A percentile compares a stretch with the other conserved stretches of the same genome.
These are phyloP conservation scores for Ustanciosporium gigantosporum DNA, from an alignment of 1,284 basidiomycete species.

Conservation along the genomic window DNA sequence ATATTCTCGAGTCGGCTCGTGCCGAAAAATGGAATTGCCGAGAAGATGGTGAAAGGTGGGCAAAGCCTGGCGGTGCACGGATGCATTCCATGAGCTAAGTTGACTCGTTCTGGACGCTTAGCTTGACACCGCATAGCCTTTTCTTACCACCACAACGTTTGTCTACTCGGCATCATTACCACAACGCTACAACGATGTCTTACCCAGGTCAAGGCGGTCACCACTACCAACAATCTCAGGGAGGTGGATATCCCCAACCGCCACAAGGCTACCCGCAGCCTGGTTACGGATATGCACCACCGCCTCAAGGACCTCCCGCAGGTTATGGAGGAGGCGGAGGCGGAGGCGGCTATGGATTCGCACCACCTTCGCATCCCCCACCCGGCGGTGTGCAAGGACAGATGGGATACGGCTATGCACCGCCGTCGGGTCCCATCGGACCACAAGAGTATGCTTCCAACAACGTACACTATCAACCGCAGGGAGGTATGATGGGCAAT, in stretches of 20 bases:
- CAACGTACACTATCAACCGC: conserved; percentile 47
- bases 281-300: conserved; percentile 35
- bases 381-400: conserved; percentile 24
- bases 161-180: no score
- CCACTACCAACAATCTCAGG: conserved; percentile 41
- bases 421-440: conserved; percentile 29
- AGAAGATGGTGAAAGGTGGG: not conserved
- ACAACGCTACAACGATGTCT: no score
- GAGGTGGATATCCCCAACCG: conserved; percentile 21
- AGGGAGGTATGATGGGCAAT: conserved; percentile 52
- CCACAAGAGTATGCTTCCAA: conserved; percentile 49
- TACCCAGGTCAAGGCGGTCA: conserved; percentile 51
- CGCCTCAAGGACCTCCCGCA: conserved; percentile 10
- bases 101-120: not conserved
- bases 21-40: not conserved
- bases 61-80: not conserved
- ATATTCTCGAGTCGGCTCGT: not conserved
- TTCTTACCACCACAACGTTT: no score
- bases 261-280: conserved; percentile 26
- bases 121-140: no score
- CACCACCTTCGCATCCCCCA: conserved; percentile 28
- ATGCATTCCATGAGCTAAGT: no score
- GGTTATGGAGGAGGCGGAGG: conserved; percentile 15
- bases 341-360: conserved; percentile 12
- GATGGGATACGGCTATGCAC: conserved; percentile 37